These are phyloP conservation scores for Breviolum minutum DNA, from an alignment of 73 alveolate species.

Conservation along the genomic window DNA sequence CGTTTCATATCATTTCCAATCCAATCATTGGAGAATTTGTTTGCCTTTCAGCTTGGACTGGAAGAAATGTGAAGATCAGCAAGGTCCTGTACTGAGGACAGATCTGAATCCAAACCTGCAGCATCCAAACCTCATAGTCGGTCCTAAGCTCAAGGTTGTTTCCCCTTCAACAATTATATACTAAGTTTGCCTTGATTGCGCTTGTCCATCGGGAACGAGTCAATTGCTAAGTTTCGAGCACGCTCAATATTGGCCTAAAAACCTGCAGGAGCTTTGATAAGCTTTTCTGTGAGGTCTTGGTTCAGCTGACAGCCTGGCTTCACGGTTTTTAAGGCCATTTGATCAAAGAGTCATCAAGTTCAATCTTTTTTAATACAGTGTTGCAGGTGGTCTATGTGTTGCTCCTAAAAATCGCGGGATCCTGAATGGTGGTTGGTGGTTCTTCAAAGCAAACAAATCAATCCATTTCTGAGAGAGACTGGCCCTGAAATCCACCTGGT, in stretches of 20 bases:
- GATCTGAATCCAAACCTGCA: conserved; percentile 52
- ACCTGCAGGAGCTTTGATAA: conserved; percentile 63
- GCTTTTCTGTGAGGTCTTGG: conserved; percentile 75
- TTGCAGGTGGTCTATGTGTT: too few species aligned
- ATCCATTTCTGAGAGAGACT: too few species aligned
- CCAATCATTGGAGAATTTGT: too few species aligned
- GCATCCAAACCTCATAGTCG: conserved; percentile 79
- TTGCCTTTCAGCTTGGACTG: conserved; percentile 89
- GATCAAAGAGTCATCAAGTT: background rate
- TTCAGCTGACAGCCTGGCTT: conserved; percentile 71
- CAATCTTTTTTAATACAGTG: background rate
- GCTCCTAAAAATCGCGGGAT: too few species aligned
- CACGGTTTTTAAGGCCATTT: background rate
- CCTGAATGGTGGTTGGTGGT: too few species aligned
- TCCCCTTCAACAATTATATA: background rate
- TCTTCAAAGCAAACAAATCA: too few species aligned
- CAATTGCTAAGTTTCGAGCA: background rate
- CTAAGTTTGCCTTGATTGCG: too few species aligned
- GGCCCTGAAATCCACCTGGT: too few species aligned
- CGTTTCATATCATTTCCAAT: too few species aligned
- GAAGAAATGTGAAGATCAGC: conserved; percentile 77
- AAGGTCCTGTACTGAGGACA: conserved; percentile 49
- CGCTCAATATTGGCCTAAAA: conserved; percentile 70
- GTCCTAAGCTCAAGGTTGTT: conserved; percentile 7
- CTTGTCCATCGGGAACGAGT: background rate